Evolutionary conservation across 2,329 filamentous ascomycete species (phyloP), one percentile per base, ranked within the genome.

Genomic region (Neofusicoccum laricinum): DNA sequence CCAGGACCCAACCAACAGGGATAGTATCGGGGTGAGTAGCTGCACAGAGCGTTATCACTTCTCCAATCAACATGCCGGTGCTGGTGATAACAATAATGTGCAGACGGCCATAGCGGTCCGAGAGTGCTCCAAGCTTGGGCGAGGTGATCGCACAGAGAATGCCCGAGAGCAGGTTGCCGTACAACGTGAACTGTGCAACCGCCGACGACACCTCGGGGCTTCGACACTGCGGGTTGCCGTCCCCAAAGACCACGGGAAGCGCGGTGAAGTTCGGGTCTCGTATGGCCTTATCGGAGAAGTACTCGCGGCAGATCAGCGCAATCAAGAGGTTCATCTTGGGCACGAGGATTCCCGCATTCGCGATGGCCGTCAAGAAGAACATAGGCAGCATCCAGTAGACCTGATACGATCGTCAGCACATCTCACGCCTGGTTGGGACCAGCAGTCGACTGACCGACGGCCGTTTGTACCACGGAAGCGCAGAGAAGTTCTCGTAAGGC

Each of bases 291-390:
- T 96, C 90, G 25, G 88, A 84, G 68, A 95, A 90, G 76, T 97
- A 96, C 66, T 90, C 85, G 67, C 88, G 86, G 76, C 95, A 99
- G 61, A 98, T 86, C 32, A 99, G 83, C 65, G 89, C 85, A 66
- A 96, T 83, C 67, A 96, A 92, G 77, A 97, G 79, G 72, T 97
- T 96, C 67, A 97, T 83, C 75, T 90, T 95, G 10, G 94, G 93
- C 8, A 97, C 91, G 7, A 95, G 82, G 6, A 91, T 86, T 64
- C 92, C 92, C 36, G 94, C 95, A 76, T 95, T 94, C 0, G 93
- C 93, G 62, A 96, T 81, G 0, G 92, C 92, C 73, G 92, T 94
- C 49, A 97, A 77, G 64, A 90, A 83, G 76, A 93, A 95, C 0
- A 93, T 91, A 0, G 85, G 86, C 7, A 98, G 76, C 4, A 98